Evolutionary conservation across 2,329 filamentous ascomycete species (phyloP), one percentile per base, ranked within the genome.

Genomic region (Cladosporium sp.): DNA sequence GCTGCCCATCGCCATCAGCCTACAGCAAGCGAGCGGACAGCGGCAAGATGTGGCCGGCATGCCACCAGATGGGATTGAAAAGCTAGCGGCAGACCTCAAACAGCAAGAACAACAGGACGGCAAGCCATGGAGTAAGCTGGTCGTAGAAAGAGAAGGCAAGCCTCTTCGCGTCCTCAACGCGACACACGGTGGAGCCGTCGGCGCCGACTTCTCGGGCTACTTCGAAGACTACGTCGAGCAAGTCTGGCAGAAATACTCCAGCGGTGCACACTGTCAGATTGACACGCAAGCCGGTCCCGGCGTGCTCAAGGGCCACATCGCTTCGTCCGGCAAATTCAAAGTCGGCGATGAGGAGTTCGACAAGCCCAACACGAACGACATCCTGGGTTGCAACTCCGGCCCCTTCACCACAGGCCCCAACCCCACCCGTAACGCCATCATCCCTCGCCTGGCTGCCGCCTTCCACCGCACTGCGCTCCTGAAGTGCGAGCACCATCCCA

Each of bases 401-500:
- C 82, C 83, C 0, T 86, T 86, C 61, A 73, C 74, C 53, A 64
- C 73, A 37, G 64, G 79, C 48, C 58, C 66, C 0, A 70, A 70
- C 10, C 61, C 64, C 2, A 70, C 67, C n/a, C 67, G 74, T 31
- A 76, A 76, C 54, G 85, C 85, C 37, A 79, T 91, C 52, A 84
- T 84, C 3, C 86, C 89, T 0, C 79, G 89, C n/a, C 72, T 95
- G 9, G 81, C 85, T 0, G 88, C 89, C 1, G 87, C 85, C 0
- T 81, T 93, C 59, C 89, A 91, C 67, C 78, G 89, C 16, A 83
- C 80, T n/a, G 89, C 85, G 4, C 69, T 93, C 53, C 69, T 86
- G 44, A 66, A 67, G 3, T 66, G 68, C 8, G 68, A 71, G 10
- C 62, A 63, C 57, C 63, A 74, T 62, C 66, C 74, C 49, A 56